Base-by-base conservation (phyloP, 2,329 filamentous ascomycete genomes). In the Cladosporium austrohemisphaericum region DNA sequence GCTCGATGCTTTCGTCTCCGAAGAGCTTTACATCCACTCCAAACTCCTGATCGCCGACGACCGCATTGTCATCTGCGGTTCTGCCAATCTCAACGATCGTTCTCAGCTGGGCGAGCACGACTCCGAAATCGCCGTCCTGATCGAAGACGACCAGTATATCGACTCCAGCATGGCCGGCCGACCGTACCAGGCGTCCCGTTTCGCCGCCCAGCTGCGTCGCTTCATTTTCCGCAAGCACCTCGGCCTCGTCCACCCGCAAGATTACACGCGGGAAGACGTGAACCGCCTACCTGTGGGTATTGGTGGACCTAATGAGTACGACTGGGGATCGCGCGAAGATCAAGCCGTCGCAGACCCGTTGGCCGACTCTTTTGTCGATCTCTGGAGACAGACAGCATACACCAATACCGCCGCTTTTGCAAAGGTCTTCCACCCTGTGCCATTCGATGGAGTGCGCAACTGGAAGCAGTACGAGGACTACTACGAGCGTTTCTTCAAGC, bases 211-310 rank as follows among this genome's bases (percentile, higher is more conserved):
- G 1, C 83, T 96, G 9, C 86, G 92, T 18, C 81, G 91, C 28
- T 83, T 90, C 65, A 80, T 96, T 55, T 95, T 88, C 81, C 83
- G 91, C 58, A 94, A 96, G 72, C 92, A 96, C 65, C 79, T 96
- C 1, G 92, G 92, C 35, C 77, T 95, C 7, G 75, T 95, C 8
- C 84, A 79, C 3, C 78, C 86, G 0, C 89, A 96, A 64, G 74
- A 83, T 14, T 75, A 85, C 52, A 79, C 89, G 49, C 71, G 65
- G 5, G 77, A 77, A 10, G 71, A 81, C 43, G 68, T 72, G 20
- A 83, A 83, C 63, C 82, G 71, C 57, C 70, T 78, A 53, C 80
- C 79, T 0, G 73, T 83, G 6, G 78, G 78, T 14, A 66, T 74
- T 1, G 72, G 75, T 2, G 47, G 37, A 1, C 72, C 76, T 5